Evolutionary conservation across 805 yeast genomes (phyloP), one percentile per base, ranked within the genome.

Genomic region (Spathaspora arborariae): DNA sequence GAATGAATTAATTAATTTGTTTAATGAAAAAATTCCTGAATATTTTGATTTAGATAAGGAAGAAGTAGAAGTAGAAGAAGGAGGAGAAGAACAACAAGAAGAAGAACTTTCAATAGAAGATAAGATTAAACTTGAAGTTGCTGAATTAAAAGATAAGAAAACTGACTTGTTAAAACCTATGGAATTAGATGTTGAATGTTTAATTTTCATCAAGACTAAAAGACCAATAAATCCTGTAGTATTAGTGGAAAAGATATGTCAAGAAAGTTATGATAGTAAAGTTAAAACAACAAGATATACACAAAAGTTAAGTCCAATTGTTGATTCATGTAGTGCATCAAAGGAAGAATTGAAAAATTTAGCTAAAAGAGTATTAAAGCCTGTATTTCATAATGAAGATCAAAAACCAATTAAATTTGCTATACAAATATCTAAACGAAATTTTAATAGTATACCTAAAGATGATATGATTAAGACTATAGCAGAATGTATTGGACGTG

Each of bases 281-380:
- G 58, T 57, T 5, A 89, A 82, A 61, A 78, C 75, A 55, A 88
- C 86, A 2, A 79, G 87, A 51, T 87, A 80, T 57, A 78, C 91
- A 2, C 94, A 88, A 58, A 81, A 89, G 55, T 63, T 94, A 46
- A 79, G 92, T 0, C 98, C 98, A 0, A 78, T 94, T 11, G 81
- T 87, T 13, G 68, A 65, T 47, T 87, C 97, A 1, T 86, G 85
- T 41, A 78, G 84, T 45, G 86, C 96, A 0, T 77, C 83, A 1
- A 65, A 80, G 53, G 85, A 81, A 18, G 96, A 88, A 56, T 67
- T 94, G 26, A 67, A 65, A 42, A 79, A 78, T 54, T 60, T 89
- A 47, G 79, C 88, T 7, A 66, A 70, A 44, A 68, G 70, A 42
- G 83, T 89, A n/a, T 62, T 88, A 45, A 73, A 66, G 18, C 85